Conservation (phyloP, 78 protist genomes). For the Polysphondylium violaceum region DNA sequence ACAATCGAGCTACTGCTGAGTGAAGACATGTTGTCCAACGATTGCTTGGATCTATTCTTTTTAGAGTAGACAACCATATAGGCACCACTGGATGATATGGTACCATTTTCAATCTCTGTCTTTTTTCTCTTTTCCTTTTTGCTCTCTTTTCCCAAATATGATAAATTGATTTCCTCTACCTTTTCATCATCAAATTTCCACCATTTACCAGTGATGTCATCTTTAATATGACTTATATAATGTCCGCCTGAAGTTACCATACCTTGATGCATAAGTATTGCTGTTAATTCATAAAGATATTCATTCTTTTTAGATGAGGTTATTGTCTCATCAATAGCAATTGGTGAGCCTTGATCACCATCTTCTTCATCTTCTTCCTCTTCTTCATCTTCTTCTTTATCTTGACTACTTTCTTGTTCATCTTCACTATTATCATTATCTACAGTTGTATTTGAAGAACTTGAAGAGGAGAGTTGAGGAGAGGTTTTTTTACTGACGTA, state of each 20-base stretch:
- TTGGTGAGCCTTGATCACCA: background rate
- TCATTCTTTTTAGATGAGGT: background rate
- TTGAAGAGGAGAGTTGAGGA: background rate
- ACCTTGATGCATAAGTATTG: conserved; percentile 68
- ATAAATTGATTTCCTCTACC: background rate
- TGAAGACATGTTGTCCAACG: background rate
- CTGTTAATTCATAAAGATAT: conserved; percentile 32
- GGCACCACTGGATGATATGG: conserved; percentile 18
- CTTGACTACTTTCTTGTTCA: background rate
- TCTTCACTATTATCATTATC: background rate
- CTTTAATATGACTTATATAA: conserved; percentile 56
- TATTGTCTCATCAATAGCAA: background rate
- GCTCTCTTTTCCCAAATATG: conserved; percentile 15
- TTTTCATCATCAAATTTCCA: conserved; percentile 60
- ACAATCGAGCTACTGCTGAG: no score
- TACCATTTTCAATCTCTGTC: conserved; percentile 39
- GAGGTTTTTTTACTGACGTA: background rate
- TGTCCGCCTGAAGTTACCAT: conserved; percentile 42
- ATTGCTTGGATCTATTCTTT: conserved; percentile 28
- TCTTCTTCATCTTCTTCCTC: background rate
- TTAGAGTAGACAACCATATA: conserved; percentile 43
- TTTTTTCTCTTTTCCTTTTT: conserved; percentile 10
- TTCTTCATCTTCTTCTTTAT: background rate
- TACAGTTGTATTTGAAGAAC: no score
- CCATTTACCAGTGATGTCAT: conserved; percentile 45